Conservation (phyloP, 139 green algal genomes). For the Deuterostichococcus epilithicus region DNA sequence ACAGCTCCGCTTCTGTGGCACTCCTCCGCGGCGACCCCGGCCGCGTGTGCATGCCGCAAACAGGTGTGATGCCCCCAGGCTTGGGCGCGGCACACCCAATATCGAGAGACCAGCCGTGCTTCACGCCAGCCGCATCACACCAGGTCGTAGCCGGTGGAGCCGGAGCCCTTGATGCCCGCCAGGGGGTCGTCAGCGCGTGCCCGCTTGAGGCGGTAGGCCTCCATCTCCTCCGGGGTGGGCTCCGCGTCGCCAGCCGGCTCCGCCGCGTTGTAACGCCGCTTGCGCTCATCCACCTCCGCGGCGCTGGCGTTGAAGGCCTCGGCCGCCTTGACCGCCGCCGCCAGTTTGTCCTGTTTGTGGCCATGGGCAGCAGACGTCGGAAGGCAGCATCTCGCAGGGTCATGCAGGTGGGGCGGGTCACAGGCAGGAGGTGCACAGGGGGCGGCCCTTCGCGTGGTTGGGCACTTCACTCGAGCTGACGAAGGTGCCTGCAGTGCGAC, state of each 20-base stretch:
- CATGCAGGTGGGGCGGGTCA: no score
- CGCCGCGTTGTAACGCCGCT: slow-evolving; percentile 78
- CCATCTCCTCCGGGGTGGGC: slow-evolving; percentile 95
- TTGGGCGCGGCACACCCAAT: no score
- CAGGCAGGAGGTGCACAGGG: no score
- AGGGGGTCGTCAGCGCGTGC: slow-evolving; percentile 75
- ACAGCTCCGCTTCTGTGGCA: no score
- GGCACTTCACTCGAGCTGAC: no score
- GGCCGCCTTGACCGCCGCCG: slow-evolving; percentile 62
- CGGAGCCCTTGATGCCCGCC: slow-evolving; percentile 15
- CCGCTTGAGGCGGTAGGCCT: slow-evolving; percentile 88
- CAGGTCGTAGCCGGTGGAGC: slow-evolving; percentile 37
- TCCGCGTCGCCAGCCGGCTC: slow-evolving; percentile 39
- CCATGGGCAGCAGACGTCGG: no score
- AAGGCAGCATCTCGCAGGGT: no score
- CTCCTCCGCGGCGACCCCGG: no score
- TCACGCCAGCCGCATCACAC: slow-evolving; percentile 18
- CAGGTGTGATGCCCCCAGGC: no score
- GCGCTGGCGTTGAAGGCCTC: slow-evolving; percentile 39
- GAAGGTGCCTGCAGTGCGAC: no score
- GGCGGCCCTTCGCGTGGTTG: no score
- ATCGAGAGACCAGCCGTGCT: not conserved
- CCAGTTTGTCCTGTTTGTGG: slow-evolving; percentile 63
- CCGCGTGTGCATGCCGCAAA: no score
- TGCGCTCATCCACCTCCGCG: slow-evolving; percentile 63